Conservation (phyloP, 306 rosid species). For the Parietaria judaica region DNA sequence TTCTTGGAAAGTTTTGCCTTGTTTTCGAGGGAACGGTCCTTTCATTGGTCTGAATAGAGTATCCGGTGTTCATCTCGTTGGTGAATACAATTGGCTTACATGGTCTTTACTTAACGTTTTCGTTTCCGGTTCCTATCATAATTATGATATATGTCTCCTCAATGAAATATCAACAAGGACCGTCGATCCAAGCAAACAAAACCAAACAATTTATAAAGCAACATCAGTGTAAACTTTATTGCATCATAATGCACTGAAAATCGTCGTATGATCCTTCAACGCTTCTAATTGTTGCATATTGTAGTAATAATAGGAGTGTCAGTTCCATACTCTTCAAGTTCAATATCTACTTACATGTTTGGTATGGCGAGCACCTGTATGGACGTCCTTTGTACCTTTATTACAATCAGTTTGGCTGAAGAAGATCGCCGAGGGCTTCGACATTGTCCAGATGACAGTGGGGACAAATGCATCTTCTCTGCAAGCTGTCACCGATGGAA, state of each 20-base stretch:
- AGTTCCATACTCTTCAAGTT: not conserved
- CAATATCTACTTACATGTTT: slow-evolving; percentile 1
- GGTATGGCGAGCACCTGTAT: slow-evolving; percentile 11
- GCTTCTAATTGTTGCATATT: not conserved
- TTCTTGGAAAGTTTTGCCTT: too few species aligned
- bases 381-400: slow-evolving; percentile 26
- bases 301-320: slow-evolving; percentile 5
- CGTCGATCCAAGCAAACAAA: slow-evolving; percentile 6
- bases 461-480: slow-evolving; percentile 60
- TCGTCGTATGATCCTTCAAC: slow-evolving; percentile 1
- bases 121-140: too few species aligned
- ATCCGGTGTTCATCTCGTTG: too few species aligned
- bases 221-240: not conserved
- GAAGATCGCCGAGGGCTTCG: slow-evolving; percentile 38
- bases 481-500: slow-evolving; percentile 63
- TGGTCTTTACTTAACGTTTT: too few species aligned
- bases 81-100: too few species aligned
- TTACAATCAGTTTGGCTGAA: slow-evolving; percentile 30
- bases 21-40: too few species aligned
- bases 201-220: not conserved
- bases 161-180: not conserved
- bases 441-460: slow-evolving; percentile 56
- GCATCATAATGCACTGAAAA: not conserved
- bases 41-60: too few species aligned
- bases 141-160: not conserved